These are phyloP conservation scores for Botrytis sinoallii DNA, from an alignment of 2,329 filamentous ascomycete genomes.

Conservation along the genomic window DNA sequence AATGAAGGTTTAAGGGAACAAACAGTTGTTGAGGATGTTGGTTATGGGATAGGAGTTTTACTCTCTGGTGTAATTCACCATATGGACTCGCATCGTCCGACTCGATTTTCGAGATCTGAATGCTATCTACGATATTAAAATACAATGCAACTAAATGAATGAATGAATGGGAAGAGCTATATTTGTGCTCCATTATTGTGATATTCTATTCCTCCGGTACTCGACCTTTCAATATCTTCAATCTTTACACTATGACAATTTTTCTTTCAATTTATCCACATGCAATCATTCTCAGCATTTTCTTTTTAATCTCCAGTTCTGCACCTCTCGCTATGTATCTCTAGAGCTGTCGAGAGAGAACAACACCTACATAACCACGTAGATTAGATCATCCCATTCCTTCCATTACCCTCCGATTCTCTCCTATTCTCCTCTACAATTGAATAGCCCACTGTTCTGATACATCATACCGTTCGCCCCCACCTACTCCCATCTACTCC, in stretches of 20 bases:
- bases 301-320: too few species aligned
- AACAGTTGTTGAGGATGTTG: not conserved
- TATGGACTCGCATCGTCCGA: not conserved
- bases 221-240: not conserved
- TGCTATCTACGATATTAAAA: slow-evolving; percentile 6
- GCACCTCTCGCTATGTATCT: not conserved
- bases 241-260: not conserved
- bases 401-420: not conserved
- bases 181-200: not conserved
- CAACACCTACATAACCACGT: not conserved
- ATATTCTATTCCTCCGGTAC: not conserved
- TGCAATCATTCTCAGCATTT: too few species aligned
- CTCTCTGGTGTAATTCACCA: slow-evolving; percentile 11
- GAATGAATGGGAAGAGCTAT: not conserved
- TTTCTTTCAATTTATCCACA: too few species aligned
- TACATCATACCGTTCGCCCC: too few species aligned
- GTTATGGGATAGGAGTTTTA: not conserved
- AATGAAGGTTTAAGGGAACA: slow-evolving; percentile 76
- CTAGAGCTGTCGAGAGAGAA: not conserved
- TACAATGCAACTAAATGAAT: not conserved
- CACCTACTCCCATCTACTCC: not conserved
- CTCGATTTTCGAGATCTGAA: slow-evolving; percentile 10
- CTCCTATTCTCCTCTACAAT: not conserved
- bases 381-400: not conserved
- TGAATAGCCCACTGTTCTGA: not conserved